Conservation (phyloP, 2,329 filamentous ascomycete species). For the Pezicula radicicola region DNA sequence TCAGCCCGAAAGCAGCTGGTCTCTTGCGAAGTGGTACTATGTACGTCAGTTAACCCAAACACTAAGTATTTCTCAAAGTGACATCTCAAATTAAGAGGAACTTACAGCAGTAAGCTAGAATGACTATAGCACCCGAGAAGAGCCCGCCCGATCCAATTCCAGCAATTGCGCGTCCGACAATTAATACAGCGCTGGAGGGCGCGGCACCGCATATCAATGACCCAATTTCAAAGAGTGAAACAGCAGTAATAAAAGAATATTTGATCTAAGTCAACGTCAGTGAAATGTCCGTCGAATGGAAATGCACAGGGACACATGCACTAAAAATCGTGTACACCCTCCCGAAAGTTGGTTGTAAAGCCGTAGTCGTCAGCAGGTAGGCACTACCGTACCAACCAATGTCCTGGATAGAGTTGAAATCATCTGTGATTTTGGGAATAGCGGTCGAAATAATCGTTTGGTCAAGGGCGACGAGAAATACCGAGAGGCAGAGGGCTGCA, state of each 20-base stretch:
- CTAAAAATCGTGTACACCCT: constrained; percentile 28
- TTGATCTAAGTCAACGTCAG: constrained; percentile 14
- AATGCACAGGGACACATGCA: constrained; percentile 25
- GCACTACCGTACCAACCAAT: constrained; percentile 30
- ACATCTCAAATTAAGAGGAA: not conserved
- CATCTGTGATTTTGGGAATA: constrained; percentile 34
- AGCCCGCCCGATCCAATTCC: constrained; percentile 29
- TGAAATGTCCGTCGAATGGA: constrained; percentile 10
- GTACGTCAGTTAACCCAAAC: no score
- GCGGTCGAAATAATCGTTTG: constrained; percentile 28
- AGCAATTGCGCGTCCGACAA: constrained; percentile 30
- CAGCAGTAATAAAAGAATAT: constrained; percentile 23
- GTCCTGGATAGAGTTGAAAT: constrained; percentile 17
- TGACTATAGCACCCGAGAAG: constrained; percentile 29
- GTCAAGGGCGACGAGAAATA: constrained; percentile 14
- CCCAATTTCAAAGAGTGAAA: constrained; percentile 29
- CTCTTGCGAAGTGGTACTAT: constrained; percentile 11
- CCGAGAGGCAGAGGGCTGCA: not conserved
- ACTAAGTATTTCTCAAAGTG: not conserved
- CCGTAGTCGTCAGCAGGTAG: constrained; percentile 32
- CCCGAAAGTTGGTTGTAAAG: constrained; percentile 24
- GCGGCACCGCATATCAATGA: constrained; percentile 29
- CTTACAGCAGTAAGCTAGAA: constrained; percentile 21
- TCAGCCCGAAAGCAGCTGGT: constrained; percentile 4
- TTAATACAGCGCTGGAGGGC: constrained; percentile 28